Conservation (phyloP, 1,284 basidiomycete genomes). For the Heimioporus retisporus region DNA sequence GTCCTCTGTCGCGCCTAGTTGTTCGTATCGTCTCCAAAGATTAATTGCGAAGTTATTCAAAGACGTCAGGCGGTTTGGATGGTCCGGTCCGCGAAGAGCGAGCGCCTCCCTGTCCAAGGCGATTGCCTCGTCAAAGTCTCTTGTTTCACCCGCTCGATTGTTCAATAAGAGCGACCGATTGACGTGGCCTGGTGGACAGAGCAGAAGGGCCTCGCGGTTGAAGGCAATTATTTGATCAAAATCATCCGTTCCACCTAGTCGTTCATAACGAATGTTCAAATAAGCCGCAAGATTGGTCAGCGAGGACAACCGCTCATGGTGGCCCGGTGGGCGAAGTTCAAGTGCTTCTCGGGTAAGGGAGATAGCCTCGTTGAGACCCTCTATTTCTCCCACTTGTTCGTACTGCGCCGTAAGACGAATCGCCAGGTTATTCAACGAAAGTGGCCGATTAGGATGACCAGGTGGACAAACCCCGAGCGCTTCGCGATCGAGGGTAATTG, state of each 20-base stretch:
- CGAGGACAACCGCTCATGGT: background rate
- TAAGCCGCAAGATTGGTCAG: background rate
- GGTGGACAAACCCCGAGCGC: background rate
- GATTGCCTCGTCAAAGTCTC: background rate
- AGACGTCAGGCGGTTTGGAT: background rate
- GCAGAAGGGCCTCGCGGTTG: background rate
- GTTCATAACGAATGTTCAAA: background rate
- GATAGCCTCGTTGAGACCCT: background rate
- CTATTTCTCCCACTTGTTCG: background rate
- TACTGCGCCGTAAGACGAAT: background rate
- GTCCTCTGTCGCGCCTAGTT: background rate
- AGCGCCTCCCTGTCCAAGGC: background rate
- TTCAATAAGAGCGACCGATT: background rate
- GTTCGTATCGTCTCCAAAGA: background rate
- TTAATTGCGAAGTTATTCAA: background rate
- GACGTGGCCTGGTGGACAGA: background rate
- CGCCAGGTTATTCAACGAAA: background rate
- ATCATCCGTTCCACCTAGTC: background rate
- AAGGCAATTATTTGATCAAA: background rate
- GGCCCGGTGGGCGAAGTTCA: background rate
- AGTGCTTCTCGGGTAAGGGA: background rate
- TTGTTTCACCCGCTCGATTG: background rate
- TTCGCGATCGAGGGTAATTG: background rate
- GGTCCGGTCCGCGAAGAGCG: background rate
- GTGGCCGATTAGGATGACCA: background rate